phyloP scores from a whole-genome alignment of 2,329 filamentous ascomycete species.

The Cercospora sojina region DNA sequence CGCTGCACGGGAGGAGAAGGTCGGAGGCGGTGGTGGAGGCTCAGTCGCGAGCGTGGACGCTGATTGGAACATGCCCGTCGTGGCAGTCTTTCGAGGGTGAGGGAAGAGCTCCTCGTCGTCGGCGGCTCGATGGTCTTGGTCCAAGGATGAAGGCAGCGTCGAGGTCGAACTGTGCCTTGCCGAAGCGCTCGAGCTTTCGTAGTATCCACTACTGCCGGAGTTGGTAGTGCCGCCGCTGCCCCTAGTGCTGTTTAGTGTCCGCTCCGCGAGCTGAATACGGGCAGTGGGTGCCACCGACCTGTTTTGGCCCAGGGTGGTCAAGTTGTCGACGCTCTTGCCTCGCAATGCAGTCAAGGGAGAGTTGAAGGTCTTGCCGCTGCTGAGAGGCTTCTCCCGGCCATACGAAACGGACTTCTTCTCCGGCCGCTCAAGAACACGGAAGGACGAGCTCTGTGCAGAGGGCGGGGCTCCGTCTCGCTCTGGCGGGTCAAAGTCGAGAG shows the following conservation, averaged over 20 bases:
- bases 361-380: conserved; percentile 39
- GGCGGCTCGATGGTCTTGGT: conserved; percentile 39
- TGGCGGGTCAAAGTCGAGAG: conserved; percentile 42
- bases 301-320: conserved; percentile 27
- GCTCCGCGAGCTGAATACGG: conserved; percentile 15
- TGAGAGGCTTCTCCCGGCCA: conserved; percentile 30
- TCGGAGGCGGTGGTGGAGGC: conserved; percentile 37
- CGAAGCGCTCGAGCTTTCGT: conserved; percentile 45
- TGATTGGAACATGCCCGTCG: conserved; percentile 44
- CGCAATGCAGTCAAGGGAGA: conserved; percentile 37
- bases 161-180: conserved; percentile 56
- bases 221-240: conserved; percentile 52
- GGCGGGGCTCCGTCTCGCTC: conserved; percentile 36
- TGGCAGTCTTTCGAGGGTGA: conserved; percentile 36
- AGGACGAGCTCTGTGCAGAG: conserved; percentile 42
- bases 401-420: conserved; percentile 41
- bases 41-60: conserved; percentile 41
- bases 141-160: conserved; percentile 56
- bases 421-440: conserved; percentile 55
- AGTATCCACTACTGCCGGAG: conserved; percentile 48
- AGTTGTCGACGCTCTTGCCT: conserved; percentile 38
- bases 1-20: conserved; percentile 45
- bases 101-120: conserved; percentile 41
- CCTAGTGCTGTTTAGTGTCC: conserved; percentile 41
- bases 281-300: conserved; percentile 23